phyloP scores from a whole-genome alignment of 192 early-diverging fungal genomes.

The Umbelopsis sp. region DNA sequence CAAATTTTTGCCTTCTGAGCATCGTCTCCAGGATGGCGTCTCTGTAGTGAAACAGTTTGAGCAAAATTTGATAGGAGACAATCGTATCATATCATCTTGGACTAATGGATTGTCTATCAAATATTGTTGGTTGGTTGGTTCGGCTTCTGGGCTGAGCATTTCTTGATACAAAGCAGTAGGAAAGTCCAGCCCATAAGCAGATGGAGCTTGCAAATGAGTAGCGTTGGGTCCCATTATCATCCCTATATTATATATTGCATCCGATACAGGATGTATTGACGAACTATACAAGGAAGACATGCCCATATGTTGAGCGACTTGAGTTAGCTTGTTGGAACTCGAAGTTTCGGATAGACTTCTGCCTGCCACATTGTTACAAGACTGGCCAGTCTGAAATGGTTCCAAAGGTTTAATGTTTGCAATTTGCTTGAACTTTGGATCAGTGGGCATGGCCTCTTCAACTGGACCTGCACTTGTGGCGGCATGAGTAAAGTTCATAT shows the following conservation, averaged over 20 bases:
- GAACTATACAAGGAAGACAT: not conserved
- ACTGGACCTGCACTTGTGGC: too few relatives aligned
- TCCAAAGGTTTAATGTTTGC: constrained; percentile 13
- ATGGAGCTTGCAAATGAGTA: too few relatives aligned
- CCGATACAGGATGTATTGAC: too few relatives aligned
- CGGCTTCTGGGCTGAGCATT: not conserved
- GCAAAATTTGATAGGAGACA: constrained; percentile 18
- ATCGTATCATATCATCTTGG: not conserved
- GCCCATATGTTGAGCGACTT: not conserved
- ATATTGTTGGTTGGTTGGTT: not conserved
- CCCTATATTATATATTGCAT: too few relatives aligned
- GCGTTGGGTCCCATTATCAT: too few relatives aligned
- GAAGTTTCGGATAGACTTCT: too few relatives aligned
- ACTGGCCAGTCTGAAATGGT: constrained; percentile 2
- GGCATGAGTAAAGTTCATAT: too few relatives aligned
- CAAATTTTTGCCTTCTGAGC: constrained; percentile 7
- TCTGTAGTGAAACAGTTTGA: constrained; percentile 10
- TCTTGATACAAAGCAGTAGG: not conserved
- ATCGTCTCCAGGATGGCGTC: constrained; percentile 15
- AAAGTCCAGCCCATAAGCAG: not conserved
- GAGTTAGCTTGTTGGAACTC: too few relatives aligned
- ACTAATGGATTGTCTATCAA: not conserved
- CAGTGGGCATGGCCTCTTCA: not conserved
- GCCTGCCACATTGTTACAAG: too few relatives aligned
- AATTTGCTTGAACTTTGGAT: constrained; percentile 21